These are phyloP conservation scores for Pichia sp. DNA, from an alignment of 1,139 yeast species.

Conservation along the genomic window DNA sequence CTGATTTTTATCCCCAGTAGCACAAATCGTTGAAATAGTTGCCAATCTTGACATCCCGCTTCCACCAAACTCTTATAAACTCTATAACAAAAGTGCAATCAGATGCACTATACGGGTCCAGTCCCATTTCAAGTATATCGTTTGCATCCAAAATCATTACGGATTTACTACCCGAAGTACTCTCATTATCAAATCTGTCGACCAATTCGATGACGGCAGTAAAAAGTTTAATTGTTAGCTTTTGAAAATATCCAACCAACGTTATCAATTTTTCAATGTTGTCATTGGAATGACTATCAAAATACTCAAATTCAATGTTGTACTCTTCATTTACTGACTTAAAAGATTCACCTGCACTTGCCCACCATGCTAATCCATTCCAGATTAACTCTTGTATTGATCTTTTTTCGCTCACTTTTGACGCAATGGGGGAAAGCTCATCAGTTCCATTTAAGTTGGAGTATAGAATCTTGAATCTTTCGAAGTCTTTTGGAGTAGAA, in stretches of 20 bases:
- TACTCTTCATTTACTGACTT: slow-evolving; percentile 22
- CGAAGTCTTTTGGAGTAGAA: slow-evolving; percentile 38
- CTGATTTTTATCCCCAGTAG: slow-evolving; percentile 24
- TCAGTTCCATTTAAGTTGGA: slow-evolving; percentile 29
- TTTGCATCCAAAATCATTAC: slow-evolving; percentile 35
- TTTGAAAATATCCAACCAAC: slow-evolving; percentile 54
- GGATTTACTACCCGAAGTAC: slow-evolving; percentile 20
- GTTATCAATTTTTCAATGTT: slow-evolving; percentile 32
- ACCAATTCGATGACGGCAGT: slow-evolving; percentile 32
- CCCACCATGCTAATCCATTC: slow-evolving; percentile 80
- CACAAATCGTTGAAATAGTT: slow-evolving; percentile 34
- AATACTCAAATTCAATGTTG: slow-evolving; percentile 24
- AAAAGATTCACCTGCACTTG: slow-evolving; percentile 61
- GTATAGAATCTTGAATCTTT: slow-evolving; percentile 31
- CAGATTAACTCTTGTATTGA: slow-evolving; percentile 65
- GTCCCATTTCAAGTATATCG: slow-evolving; percentile 67
- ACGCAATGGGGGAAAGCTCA: slow-evolving; percentile 20
- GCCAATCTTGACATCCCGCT: slow-evolving; percentile 37
- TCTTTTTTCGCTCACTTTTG: slow-evolving; percentile 41
- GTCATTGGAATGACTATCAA: slow-evolving; percentile 30
- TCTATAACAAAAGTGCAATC: slow-evolving; percentile 56
- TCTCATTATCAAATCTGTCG: slow-evolving; percentile 14
- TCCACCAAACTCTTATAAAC: slow-evolving; percentile 57
- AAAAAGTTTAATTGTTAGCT: slow-evolving; percentile 40
- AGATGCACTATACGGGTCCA: slow-evolving; percentile 61